phyloP scores from a whole-genome alignment of 2,329 filamentous ascomycete species.

The Colletotrichum salicis region DNA sequence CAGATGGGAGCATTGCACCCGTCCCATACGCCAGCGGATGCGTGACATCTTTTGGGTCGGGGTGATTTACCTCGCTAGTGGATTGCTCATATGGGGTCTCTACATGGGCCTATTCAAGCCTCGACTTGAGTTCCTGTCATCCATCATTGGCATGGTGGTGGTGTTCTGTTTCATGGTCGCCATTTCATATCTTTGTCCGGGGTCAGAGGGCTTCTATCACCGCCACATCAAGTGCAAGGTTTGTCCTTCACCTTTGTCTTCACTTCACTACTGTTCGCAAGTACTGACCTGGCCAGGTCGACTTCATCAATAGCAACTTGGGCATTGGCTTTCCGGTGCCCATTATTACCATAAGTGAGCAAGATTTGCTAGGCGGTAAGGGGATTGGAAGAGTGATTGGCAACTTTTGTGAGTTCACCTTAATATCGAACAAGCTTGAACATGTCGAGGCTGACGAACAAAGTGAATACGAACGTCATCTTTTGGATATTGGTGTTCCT shows the following conservation, averaged over 20 bases:
- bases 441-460: background rate
- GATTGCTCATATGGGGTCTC: constrained; percentile 59
- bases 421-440: background rate
- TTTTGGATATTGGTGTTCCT: constrained; percentile 48
- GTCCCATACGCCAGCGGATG: background rate
- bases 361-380: constrained; percentile 43
- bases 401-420: constrained; percentile 54
- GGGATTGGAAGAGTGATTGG: constrained; percentile 55
- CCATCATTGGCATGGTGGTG: constrained; percentile 59
- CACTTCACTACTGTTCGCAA: background rate
- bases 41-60: constrained; percentile 46
- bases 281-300: constrained; percentile 48
- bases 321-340: constrained; percentile 63
- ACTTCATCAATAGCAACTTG: constrained; percentile 62
- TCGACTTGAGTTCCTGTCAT: constrained; percentile 56
- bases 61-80: constrained; percentile 52
- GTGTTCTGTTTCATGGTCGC: constrained; percentile 50
- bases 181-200: constrained; percentile 34
- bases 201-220: constrained; percentile 43
- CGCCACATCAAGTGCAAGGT: constrained; percentile 48
- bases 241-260: background rate
- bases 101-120: constrained; percentile 47
- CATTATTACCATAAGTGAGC: constrained; percentile 56
- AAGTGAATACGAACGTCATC: constrained; percentile 48
- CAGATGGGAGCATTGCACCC: constrained; percentile 1